phyloP scores from a whole-genome alignment of 1,284 basidiomycete species.

The Malassezia furfur region DNA sequence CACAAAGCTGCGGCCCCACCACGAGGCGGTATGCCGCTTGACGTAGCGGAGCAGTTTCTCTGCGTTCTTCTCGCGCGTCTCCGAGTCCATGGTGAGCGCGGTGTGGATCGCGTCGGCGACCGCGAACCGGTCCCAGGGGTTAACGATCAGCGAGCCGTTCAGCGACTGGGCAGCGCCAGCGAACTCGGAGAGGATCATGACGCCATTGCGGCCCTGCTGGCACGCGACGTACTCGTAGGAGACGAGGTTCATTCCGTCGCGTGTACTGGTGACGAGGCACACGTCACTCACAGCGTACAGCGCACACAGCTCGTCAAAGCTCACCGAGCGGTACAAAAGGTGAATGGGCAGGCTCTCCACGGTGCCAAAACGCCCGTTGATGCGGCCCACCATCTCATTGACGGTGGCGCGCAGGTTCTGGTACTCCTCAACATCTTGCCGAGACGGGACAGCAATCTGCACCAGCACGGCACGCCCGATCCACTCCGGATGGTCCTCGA shows the following conservation, averaged over 20 bases:
- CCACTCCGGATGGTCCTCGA: constrained; percentile 96
- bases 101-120: constrained; percentile 91
- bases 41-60: constrained; percentile 72
- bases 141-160: constrained; percentile 45
- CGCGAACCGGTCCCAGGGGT: constrained; percentile 59
- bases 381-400: constrained; percentile 93
- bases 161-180: constrained; percentile 80
- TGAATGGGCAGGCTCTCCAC: constrained; percentile 99
- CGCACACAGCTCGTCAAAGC: constrained; percentile 90
- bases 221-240: constrained; percentile 98
- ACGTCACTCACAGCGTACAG: constrained; percentile 93
- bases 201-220: constrained; percentile 81
- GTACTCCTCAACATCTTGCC: constrained; percentile 98
- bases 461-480: constrained; percentile 92
- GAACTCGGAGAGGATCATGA: constrained; percentile 96
- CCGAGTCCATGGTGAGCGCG: constrained; percentile 77
- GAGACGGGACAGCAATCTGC: constrained; percentile 90
- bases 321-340: constrained; percentile 75
- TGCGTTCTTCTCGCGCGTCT: constrained; percentile 77
- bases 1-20: constrained; percentile 45
- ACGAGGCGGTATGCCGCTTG: constrained; percentile 43
- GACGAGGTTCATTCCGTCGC: constrained; percentile 99
- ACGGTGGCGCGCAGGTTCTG: constrained; percentile 92
- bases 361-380: constrained; percentile 95
- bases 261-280: constrained; percentile 84